Base-by-base conservation (phyloP, 768 basidiomycete genomes). In the Macrolepiota albuminosa region DNA sequence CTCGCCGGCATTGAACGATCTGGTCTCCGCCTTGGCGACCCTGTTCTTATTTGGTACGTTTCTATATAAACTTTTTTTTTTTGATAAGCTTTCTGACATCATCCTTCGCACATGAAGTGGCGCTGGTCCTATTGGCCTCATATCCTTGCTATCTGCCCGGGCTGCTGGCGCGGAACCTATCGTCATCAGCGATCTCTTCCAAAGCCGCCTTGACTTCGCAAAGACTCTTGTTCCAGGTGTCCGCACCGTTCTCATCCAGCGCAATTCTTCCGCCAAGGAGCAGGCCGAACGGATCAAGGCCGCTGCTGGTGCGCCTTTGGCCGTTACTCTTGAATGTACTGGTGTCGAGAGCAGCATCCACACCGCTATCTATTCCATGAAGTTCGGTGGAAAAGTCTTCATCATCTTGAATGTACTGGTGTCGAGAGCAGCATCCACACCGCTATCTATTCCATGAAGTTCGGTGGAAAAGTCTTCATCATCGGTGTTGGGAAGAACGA, bases 161-260 rank as follows among this genome's bases (percentile, higher is more conserved):
- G 86, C 87, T 50, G 86, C 86, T 45, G 86, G 86, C 7, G 87
- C 86, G 16, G 85, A 87, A 58, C 86, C 86, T 6, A 81, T 88
- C 60, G 76, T 88, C 52, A 87, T 88, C 42, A 88, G 86, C 13
- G 86, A 88, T 67, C 73, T 88, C 51, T 79, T 87, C 69, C 81
- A 84, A 65, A 84, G 75, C 59, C 83, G 86, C 24, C 75, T 88
- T 13, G 85, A 86, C 64, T 87, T 88, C 53, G 87, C 86, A 6
- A 85, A 82, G 72, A 78, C 76, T 54, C 70, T 87, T 21, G 80
- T 84, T 18, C 84, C 86, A 42, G 76, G 82, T 33, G 84, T 84
- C 26, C 80, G 77, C 18, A 82, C 85, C 9, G 75, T 87, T 21
- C 72, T 84, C 26, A 83, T 88, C 56, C 71, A 78, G 48, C 78